Conservation (phyloP, 2,329 filamentous ascomycete species). For the Fulvia fulva region DNA sequence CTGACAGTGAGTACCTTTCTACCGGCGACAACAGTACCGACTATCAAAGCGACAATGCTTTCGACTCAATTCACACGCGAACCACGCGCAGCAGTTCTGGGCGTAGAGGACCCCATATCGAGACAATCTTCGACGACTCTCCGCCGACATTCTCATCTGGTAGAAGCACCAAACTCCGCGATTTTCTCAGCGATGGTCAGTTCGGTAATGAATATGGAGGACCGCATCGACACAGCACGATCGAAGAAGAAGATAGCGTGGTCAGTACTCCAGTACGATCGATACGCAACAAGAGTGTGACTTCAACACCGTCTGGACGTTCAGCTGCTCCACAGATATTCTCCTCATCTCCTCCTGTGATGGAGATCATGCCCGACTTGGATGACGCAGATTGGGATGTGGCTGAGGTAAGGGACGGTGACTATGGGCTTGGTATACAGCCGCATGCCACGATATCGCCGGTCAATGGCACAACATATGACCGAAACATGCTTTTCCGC, state of each 20-base stretch:
- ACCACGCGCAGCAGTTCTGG: constrained; percentile 64
- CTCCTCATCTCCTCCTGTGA: constrained; percentile 44
- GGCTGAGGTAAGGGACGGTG: constrained; percentile 25
- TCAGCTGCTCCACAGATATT: constrained; percentile 33
- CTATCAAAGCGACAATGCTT: constrained; percentile 71
- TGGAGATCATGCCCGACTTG: constrained; percentile 37
- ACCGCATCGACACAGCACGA: constrained; percentile 42
- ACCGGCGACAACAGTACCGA: constrained; percentile 75
- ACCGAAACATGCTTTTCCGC: constrained; percentile 19
- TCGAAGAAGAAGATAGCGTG: constrained; percentile 49
- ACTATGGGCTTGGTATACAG: constrained; percentile 33
- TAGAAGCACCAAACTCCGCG: constrained; percentile 40
- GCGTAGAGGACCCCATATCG: constrained; percentile 65
- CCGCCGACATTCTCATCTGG: constrained; percentile 37
- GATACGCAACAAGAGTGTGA: constrained; percentile 34
- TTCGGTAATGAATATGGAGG: constrained; percentile 37
- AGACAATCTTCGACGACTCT: constrained; percentile 79
- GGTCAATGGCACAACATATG: not conserved
- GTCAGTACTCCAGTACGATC: constrained; percentile 46
- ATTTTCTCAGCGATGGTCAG: constrained; percentile 47
- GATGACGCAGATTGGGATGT: constrained; percentile 37
- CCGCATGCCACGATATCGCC: constrained; percentile 27
- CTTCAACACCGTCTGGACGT: constrained; percentile 35
- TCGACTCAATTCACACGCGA: constrained; percentile 70
- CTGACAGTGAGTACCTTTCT: constrained; percentile 64